Conservation (phyloP, 2,329 filamentous ascomycete species). For the Aschersonia sp. region DNA sequence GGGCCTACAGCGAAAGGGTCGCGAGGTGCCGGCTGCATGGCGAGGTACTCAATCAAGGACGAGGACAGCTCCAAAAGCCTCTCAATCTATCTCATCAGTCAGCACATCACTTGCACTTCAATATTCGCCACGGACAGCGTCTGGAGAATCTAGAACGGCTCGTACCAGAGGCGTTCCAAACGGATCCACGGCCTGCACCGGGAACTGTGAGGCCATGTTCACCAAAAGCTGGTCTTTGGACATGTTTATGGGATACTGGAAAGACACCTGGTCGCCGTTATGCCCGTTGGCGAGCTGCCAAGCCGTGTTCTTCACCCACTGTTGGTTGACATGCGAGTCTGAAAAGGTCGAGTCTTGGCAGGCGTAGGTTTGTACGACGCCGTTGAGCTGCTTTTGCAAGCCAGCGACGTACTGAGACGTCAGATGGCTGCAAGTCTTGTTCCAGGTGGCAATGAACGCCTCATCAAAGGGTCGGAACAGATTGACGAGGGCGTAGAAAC, state of each 20-base stretch:
- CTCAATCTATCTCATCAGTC: constrained; percentile 40
- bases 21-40: constrained; percentile 44
- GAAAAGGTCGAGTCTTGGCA: constrained; percentile 37
- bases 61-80: constrained; percentile 68
- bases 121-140: not conserved
- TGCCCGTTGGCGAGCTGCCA: constrained; percentile 49
- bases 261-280: constrained; percentile 33
- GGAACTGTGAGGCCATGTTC: constrained; percentile 56
- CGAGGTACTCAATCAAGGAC: constrained; percentile 59
- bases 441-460: constrained; percentile 49
- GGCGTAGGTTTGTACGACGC: constrained; percentile 36
- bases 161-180: constrained; percentile 60
- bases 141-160: constrained; percentile 4
- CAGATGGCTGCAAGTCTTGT: constrained; percentile 44
- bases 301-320: constrained; percentile 49
- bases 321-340: constrained; percentile 44
- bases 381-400: constrained; percentile 48
- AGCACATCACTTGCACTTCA: not conserved
- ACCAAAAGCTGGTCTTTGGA: constrained; percentile 43
- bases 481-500: constrained; percentile 45
- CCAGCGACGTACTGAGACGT: constrained; percentile 39
- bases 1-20: constrained; percentile 53
- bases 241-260: constrained; percentile 49
- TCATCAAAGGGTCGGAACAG: constrained; percentile 56
- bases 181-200: constrained; percentile 61